Percentiles rank a stretch among this genome's conserved stretches.
phyloP scores from a whole-genome alignment of 2,329 filamentous ascomycete genomes.

The Plenodomus lindquistii region DNA sequence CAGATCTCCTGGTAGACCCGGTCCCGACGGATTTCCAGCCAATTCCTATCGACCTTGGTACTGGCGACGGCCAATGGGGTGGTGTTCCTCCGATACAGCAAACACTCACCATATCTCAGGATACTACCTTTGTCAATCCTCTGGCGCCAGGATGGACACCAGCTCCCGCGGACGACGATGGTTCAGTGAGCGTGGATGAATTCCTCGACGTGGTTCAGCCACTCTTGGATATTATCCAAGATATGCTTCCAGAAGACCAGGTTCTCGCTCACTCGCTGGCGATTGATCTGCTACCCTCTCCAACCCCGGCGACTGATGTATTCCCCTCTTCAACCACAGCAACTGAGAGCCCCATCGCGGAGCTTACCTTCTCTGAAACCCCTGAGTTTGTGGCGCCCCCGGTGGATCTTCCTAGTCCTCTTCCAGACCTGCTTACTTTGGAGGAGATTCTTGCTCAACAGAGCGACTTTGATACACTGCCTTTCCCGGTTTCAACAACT shows the following conservation, averaged over 20 bases:
- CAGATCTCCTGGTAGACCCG: not conserved
- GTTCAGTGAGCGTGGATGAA: not conserved
- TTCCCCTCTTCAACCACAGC: not conserved
- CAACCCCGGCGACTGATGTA: too few species aligned
- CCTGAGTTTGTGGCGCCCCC: too few species aligned
- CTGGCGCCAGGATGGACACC: not conserved
- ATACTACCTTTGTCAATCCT: not conserved
- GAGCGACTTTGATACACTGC: too few species aligned
- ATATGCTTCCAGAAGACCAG: not conserved
- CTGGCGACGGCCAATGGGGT: not conserved
- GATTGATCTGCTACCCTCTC: not conserved
- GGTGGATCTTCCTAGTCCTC: too few species aligned
- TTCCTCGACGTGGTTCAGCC: not conserved
- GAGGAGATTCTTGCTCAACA: too few species aligned
- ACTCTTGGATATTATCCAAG: not conserved
- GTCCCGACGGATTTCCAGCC: not conserved
- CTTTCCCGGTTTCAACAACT: not conserved
- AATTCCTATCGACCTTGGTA: slow-evolving; percentile 3
- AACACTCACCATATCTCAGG: not conserved
- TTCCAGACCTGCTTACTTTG: too few species aligned
- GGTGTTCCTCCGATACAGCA: not conserved
- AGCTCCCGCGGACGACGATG: not conserved
- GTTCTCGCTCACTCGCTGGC: not conserved
- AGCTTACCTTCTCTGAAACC: not conserved
- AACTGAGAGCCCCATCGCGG: not conserved